Percentiles rank a stretch among this genome's conserved stretches.
These are phyloP conservation scores for Talaromyces verruculosus DNA, from an alignment of 2,329 filamentous ascomycete species.

Conservation along the genomic window DNA sequence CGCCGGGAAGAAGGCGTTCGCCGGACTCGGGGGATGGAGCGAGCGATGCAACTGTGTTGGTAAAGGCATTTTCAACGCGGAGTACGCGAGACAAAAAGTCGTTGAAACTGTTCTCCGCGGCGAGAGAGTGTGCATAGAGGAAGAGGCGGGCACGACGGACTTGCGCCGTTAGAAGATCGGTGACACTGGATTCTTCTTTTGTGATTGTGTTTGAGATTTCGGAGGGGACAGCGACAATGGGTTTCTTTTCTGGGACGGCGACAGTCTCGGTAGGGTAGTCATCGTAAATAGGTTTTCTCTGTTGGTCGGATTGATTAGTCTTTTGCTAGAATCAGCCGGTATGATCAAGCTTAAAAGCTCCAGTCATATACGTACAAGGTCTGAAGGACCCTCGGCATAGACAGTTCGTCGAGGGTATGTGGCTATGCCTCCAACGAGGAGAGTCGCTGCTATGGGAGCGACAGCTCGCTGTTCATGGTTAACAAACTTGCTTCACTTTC, in stretches of 20 bases:
- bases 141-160: slow-evolving; percentile 78
- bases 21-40: slow-evolving; percentile 81
- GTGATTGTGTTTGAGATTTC: slow-evolving; percentile 26
- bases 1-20: slow-evolving; percentile 85
- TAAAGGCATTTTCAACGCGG: slow-evolving; percentile 83
- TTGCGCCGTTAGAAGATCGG: slow-evolving; percentile 81
- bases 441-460: slow-evolving; percentile 42
- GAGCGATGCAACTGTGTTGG: slow-evolving; percentile 81
- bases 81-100: slow-evolving; percentile 75
- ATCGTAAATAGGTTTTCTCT: slow-evolving; percentile 49
- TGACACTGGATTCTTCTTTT: slow-evolving; percentile 66
- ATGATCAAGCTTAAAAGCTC: neutral
- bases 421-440: slow-evolving; percentile 42
- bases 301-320: slow-evolving; percentile 22
- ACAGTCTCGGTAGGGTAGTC: slow-evolving; percentile 35
- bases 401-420: slow-evolving; percentile 41
- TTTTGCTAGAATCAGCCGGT: neutral
- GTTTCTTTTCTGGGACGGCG: slow-evolving; percentile 29
- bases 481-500: slow-evolving; percentile 25
- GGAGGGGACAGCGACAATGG: slow-evolving; percentile 23
- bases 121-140: slow-evolving; percentile 71
- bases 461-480: slow-evolving; percentile 39
- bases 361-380: slow-evolving; percentile 31
- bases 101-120: slow-evolving; percentile 81
- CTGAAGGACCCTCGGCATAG: slow-evolving; percentile 44